Conservation (phyloP, 768 basidiomycete genomes). For the Candolleomyces efflorescens region DNA sequence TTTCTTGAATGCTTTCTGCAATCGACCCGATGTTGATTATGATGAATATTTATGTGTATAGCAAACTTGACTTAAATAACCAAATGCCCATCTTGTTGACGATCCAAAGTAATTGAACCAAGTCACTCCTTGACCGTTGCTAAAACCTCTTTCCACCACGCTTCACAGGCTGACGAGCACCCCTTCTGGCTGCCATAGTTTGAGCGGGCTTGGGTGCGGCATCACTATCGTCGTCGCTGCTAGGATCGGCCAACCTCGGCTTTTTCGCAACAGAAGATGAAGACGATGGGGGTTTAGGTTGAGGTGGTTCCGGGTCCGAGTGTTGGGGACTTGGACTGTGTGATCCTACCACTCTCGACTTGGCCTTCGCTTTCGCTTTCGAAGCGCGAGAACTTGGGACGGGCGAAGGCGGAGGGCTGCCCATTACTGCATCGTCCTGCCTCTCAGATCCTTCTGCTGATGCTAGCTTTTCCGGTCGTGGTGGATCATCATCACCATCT, state of each 20-base stretch:
- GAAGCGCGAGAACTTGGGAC: no score
- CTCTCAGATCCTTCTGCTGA: background rate
- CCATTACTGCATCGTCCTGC: background rate
- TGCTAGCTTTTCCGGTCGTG: background rate
- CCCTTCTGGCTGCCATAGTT: constrained; percentile 38
- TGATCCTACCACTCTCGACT: no score
- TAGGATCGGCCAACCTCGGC: constrained; percentile 23
- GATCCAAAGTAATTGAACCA: background rate
- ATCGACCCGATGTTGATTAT: no score
- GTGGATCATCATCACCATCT: background rate
- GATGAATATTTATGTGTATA: background rate
- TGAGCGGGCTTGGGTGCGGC: constrained; percentile 32
- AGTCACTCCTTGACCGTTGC: constrained; percentile 8
- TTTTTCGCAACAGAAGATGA: background rate
- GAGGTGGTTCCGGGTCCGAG: background rate
- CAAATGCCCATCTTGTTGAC: background rate
- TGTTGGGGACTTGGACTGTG: background rate
- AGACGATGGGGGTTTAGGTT: background rate
- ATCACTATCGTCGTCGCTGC: constrained; percentile 59
- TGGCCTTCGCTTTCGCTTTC: no score
- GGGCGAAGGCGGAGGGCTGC: background rate
- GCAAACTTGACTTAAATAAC: background rate
- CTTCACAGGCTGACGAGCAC: constrained; percentile 70
- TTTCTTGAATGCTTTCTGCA: no score
- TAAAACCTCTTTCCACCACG: constrained; percentile 74